These are phyloP conservation scores for Isoetes engelmannii DNA, from an alignment of 83 land plant species.

Conservation along the genomic window DNA sequence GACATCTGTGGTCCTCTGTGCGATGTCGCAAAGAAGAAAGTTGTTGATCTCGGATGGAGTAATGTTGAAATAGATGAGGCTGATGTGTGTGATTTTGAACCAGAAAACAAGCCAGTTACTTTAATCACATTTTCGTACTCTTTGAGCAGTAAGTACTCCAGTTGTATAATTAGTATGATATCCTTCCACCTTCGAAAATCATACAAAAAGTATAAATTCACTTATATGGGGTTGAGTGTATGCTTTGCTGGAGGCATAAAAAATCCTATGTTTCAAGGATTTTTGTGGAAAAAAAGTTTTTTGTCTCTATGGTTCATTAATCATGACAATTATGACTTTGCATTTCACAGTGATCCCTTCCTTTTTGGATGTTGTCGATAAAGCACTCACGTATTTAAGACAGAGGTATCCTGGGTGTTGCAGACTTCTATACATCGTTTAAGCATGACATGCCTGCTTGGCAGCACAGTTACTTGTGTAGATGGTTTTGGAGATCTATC, in stretches of 20 bases:
- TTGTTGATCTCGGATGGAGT: conserved; percentile 24
- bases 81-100: conserved; percentile 29
- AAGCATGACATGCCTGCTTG: conserved; percentile 27
- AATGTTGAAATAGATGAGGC: conserved; percentile 34
- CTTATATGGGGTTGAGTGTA: no score
- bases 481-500: conserved; percentile 41
- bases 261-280: no score
- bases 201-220: neutral
- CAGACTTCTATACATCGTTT: conserved; percentile 36
- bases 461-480: conserved; percentile 23
- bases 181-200: neutral
- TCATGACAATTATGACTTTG: neutral
- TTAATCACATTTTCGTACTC: conserved; percentile 34
- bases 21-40: conserved; percentile 24
- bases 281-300: neutral
- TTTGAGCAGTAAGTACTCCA: conserved; percentile 18
- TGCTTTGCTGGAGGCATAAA: no score
- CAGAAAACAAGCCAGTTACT: conserved; percentile 18
- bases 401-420: conserved; percentile 28
- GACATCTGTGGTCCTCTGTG: conserved; percentile 38
- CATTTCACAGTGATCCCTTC: conserved; percentile 30
- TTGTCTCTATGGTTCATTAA: neutral
- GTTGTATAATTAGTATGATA: neutral
- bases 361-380: conserved; percentile 29
- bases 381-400: conserved; percentile 29